Evolutionary conservation across 2,329 filamentous ascomycete genomes (phyloP), one percentile per base, ranked within the genome.

Genomic region (Arthrobotrys musiformis): DNA sequence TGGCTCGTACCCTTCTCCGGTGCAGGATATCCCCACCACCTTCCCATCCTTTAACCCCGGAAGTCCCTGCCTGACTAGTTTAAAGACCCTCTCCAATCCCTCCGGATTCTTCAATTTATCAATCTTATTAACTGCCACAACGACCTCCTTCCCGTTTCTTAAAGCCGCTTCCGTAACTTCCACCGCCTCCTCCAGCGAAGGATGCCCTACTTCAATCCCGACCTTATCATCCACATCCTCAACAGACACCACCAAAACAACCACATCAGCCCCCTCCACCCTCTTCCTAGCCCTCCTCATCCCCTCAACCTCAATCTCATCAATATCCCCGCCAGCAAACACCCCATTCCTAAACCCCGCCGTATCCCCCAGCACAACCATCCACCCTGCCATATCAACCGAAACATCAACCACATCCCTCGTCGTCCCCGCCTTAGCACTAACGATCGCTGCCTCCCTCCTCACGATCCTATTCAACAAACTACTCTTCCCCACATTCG

Each of bases 401-500:
- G 91, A 91, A 0, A 95, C 92, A 84, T 99, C 95, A 9, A 99
- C 91, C 63, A 99, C 90, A 84, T 99, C 95, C 76, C 95, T 86
- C 5, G 95, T 99, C 0, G 95, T 99, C 0, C 95, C 95, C 42
- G 93, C 93, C 84, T 98, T 94, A 0, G 90, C 88, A 50, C 93
- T 97, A 6, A 99, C 95, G 81, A 99, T 99, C 2, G 94, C 96
- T 1, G 95, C 95, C 82, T 98, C 94, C 63, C 94, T 87, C 0
- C 95, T 94, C 2, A 97, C 93, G 61, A 99, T 88, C 22, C 90
- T 86, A 82, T 99, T 99, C 84, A 99, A 89, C 75, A 99, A 84
- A 13, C 93, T 97, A 83, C 94, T 97, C 83, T 99, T 99, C 13
- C 95, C 95, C 0, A 91, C 93, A 81, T 99, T 99, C 0, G 95